Conservation (phyloP, 208 protist species). For the Leishmania gerbilli region DNA sequence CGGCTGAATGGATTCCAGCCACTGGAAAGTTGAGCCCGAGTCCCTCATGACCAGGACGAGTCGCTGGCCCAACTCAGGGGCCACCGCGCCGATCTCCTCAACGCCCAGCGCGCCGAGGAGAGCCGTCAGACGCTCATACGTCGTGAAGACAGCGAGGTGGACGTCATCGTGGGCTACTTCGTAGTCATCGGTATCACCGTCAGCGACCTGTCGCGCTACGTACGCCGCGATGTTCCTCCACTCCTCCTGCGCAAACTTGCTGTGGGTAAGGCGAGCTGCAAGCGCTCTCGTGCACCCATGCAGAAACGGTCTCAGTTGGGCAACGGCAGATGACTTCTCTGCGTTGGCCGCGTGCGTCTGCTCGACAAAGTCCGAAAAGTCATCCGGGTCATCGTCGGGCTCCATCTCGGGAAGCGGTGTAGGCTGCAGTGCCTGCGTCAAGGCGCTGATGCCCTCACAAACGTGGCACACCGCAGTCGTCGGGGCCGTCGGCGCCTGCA, state of each 20-base stretch:
- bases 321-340: slow-evolving; percentile 23
- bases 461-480: slow-evolving; percentile 40
- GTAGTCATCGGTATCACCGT: slow-evolving; percentile 44
- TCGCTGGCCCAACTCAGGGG: slow-evolving; percentile 3
- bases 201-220: slow-evolving; percentile 24
- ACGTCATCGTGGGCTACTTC: slow-evolving; percentile 47
- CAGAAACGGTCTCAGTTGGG: slow-evolving; percentile 28
- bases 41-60: slow-evolving; percentile 16
- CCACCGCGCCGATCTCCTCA: slow-evolving; percentile 3
- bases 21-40: slow-evolving; percentile 6
- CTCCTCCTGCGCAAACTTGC: slow-evolving; percentile 13
- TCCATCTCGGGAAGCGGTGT: slow-evolving; percentile 59
- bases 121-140: slow-evolving; percentile 62
- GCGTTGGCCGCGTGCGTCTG: slow-evolving; percentile 16
- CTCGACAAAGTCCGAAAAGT: slow-evolving; percentile 46
- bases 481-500: slow-evolving; percentile 23
- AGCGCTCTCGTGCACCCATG: slow-evolving; percentile 21
- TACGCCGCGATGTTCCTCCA: slow-evolving; percentile 38
- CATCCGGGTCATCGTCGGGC: slow-evolving; percentile 66
- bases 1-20: slow-evolving; percentile 14
- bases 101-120: slow-evolving; percentile 33
- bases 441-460: slow-evolving; percentile 69
- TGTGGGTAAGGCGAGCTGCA: slow-evolving; percentile 27
- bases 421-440: slow-evolving; percentile 70
- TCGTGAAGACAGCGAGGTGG: slow-evolving; percentile 55